Percentiles rank a stretch among this genome's conserved stretches.
phyloP scores from a whole-genome alignment of 345 rosid genomes.

The Murraya paniculata region DNA sequence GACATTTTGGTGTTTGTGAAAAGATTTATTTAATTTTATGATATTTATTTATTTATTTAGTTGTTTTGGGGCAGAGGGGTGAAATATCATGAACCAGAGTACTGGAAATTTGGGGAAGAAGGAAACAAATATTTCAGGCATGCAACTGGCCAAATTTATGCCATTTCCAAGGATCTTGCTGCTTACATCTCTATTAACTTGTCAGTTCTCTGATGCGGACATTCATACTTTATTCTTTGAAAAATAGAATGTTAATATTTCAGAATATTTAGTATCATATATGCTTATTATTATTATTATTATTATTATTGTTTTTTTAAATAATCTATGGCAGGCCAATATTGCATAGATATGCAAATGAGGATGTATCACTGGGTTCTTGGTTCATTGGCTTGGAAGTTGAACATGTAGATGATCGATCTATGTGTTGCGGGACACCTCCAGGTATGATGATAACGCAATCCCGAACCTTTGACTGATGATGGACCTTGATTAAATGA shows the following conservation, averaged over 20 bases:
- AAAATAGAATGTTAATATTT: no score
- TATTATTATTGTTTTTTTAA: no score
- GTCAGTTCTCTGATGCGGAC: conserved; percentile 28
- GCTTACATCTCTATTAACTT: conserved; percentile 69
- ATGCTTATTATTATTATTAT: no score
- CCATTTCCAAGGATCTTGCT: conserved; percentile 87
- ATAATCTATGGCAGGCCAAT: conserved; percentile 47
- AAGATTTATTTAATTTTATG: not conserved
- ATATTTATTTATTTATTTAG: not conserved
- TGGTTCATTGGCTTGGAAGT: conserved; percentile 90
- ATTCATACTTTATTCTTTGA: not conserved
- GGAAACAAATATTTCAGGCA: conserved; percentile 91
- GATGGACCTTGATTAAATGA: not conserved
- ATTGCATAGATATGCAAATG: conserved; percentile 86
- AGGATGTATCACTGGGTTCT: conserved; percentile 84
- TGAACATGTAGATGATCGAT: conserved; percentile 71
- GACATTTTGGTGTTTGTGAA: not conserved
- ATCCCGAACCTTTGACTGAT: not conserved
- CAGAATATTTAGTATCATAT: not conserved
- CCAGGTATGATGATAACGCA: conserved; percentile 37
- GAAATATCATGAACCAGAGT: conserved; percentile 88
- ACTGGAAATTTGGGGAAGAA: conserved; percentile 91
- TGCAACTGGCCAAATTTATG: conserved; percentile 91
- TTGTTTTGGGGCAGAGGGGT: conserved; percentile 40
- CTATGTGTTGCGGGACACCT: conserved; percentile 92